These are phyloP conservation scores for Madurella fahalii DNA, from an alignment of 2,329 filamentous ascomycete species.

Conservation along the genomic window DNA sequence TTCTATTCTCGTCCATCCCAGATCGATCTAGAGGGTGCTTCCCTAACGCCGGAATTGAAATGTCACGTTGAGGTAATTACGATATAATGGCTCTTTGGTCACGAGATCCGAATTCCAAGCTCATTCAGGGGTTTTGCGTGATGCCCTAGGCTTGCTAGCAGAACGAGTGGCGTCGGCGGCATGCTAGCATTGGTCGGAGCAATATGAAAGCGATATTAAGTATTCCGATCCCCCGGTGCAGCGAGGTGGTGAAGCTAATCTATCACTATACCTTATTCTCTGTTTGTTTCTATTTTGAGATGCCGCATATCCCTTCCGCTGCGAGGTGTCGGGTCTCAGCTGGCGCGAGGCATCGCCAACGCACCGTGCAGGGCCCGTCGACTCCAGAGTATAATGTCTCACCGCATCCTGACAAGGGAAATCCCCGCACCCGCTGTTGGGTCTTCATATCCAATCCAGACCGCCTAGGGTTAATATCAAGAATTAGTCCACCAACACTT, in stretches of 20 bases:
- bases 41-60: background rate
- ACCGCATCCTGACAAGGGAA: background rate
- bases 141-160: background rate
- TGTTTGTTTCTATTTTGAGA: slow-evolving; percentile 8
- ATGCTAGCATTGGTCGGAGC: background rate
- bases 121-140: background rate
- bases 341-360: background rate
- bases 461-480: background rate
- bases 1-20: slow-evolving; percentile 14
- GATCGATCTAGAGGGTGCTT: background rate
- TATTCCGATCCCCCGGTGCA: background rate
- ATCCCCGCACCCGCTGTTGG: background rate
- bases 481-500: background rate
- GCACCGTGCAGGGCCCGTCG: background rate
- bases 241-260: background rate
- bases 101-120: background rate
- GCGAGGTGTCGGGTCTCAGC: slow-evolving; percentile 3
- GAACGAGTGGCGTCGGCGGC: background rate
- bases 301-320: background rate
- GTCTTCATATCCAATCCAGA: too few relatives aligned
- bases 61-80: background rate
- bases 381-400: too few relatives aligned
- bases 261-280: background rate
- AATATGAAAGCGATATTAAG: background rate
- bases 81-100: background rate